Conservation (phyloP, 352 stramenopile genomes). For the Phytophthora citricola region DNA sequence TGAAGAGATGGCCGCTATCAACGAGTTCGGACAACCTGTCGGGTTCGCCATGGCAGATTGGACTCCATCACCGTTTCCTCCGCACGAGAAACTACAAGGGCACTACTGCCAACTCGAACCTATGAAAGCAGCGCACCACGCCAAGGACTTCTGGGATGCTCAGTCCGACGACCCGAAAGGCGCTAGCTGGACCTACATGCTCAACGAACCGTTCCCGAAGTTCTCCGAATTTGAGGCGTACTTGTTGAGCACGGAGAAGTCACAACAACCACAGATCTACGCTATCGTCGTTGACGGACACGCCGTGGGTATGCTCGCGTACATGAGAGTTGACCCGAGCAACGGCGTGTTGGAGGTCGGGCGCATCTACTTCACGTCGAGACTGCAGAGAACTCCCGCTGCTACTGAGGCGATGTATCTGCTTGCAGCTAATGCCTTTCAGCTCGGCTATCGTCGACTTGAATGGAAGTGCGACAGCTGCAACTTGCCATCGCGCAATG, state of each 20-base stretch:
- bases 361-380: constrained; percentile 18
- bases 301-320: constrained; percentile 23
- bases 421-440: constrained; percentile 16
- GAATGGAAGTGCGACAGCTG: constrained; percentile 32
- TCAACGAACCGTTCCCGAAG: constrained; percentile 12
- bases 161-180: constrained; percentile 18
- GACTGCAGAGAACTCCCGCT: constrained; percentile 14
- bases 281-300: constrained; percentile 19
- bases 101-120: constrained; percentile 30
- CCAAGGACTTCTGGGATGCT: constrained; percentile 24
- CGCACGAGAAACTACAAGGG: constrained; percentile 5
- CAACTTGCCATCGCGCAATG: constrained; percentile 20
- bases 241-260: constrained; percentile 7
- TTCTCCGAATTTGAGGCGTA: constrained; percentile 22
- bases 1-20: neutral
- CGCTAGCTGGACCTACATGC: constrained; percentile 24
- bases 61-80: constrained; percentile 17
- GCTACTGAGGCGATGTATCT: constrained; percentile 27
- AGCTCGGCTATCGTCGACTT: constrained; percentile 26
- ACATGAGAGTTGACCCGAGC: constrained; percentile 15
- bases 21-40: constrained; percentile 24
- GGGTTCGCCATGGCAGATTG: constrained; percentile 20
- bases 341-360: constrained; percentile 20
- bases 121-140: constrained; percentile 17
- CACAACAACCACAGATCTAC: constrained; percentile 22